phyloP scores from a whole-genome alignment of 768 basidiomycete species.

The Lactarius tabidus region DNA sequence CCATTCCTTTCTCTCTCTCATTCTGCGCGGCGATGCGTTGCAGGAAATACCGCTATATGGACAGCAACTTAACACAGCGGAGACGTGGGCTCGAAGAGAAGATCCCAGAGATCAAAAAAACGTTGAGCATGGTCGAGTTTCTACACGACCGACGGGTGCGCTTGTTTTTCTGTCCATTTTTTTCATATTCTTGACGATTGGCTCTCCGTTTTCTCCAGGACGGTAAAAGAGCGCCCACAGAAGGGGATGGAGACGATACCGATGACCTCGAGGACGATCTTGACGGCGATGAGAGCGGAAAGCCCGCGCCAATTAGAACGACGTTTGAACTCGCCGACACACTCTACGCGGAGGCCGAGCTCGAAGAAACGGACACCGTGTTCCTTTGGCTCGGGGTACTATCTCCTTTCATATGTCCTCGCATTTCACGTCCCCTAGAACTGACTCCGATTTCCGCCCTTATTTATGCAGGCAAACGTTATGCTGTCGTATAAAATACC shows the following conservation, averaged over 20 bases:
- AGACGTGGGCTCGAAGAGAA: conserved; percentile 82
- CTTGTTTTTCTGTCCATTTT: conserved; percentile 17
- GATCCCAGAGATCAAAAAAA: conserved; percentile 94
- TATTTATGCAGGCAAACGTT: conserved; percentile 73
- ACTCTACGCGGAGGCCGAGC: conserved; percentile 84
- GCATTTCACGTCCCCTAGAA: neutral
- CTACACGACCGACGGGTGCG: conserved; percentile 68
- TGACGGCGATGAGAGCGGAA: conserved; percentile 46
- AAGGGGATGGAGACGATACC: conserved; percentile 19
- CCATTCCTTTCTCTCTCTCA: neutral
- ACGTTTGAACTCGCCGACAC: conserved; percentile 97
- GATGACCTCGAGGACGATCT: conserved; percentile 43
- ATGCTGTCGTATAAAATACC: conserved; percentile 92
- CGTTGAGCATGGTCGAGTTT: conserved; percentile 83
- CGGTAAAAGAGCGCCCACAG: conserved; percentile 47
- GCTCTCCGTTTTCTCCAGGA: conserved; percentile 41
- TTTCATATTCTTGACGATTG: neutral
- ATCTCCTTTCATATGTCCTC: conserved; percentile 20
- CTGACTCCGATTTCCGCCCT: neutral
- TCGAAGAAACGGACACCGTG: conserved; percentile 84
- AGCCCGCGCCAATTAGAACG: conserved; percentile 59
- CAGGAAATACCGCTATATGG: conserved; percentile 99
- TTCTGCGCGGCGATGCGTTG: conserved; percentile 27
- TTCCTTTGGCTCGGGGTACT: conserved; percentile 95
- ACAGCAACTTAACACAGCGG: conserved; percentile 74